phyloP scores from a whole-genome alignment of 2,329 filamentous ascomycete species.

The Aspergillus proliferans region DNA sequence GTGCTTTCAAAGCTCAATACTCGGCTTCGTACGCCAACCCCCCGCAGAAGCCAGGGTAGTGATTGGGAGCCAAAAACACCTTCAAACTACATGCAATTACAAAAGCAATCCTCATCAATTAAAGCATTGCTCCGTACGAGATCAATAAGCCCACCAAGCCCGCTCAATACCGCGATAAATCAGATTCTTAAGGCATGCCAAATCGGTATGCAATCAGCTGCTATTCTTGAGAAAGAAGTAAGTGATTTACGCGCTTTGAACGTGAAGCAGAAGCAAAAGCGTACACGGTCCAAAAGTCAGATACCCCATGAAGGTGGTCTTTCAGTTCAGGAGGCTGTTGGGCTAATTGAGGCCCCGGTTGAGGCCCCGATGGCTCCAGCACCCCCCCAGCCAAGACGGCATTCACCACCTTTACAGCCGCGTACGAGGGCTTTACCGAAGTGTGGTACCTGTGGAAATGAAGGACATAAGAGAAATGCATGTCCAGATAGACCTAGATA shows the following conservation, averaged over 20 bases:
- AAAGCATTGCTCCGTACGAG: too few relatives aligned
- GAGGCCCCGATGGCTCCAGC: too few relatives aligned
- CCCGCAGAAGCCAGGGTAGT: neutral
- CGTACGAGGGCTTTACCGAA: neutral
- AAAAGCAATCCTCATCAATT: too few relatives aligned
- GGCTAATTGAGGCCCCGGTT: neutral
- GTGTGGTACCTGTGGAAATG: too few relatives aligned
- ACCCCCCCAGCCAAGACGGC: neutral
- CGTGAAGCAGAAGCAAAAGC: neutral
- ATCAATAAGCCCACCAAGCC: too few relatives aligned
- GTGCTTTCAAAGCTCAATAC: neutral
- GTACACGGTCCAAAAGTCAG: neutral
- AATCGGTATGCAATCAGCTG: neutral
- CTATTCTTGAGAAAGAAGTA: neutral
- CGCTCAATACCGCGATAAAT: too few relatives aligned
- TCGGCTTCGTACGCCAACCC: neutral
- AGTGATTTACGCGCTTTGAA: neutral
- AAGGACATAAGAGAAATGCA: neutral
- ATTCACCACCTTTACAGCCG: neutral
- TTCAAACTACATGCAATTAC: neutral
- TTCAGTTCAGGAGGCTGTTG: neutral
- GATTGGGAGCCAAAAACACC: neutral
- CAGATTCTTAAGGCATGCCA: too few relatives aligned
- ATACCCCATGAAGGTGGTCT: neutral
- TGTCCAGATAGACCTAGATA: neutral